Percentiles rank a stretch among this genome's conserved stretches.
Conservation (phyloP, 1,284 basidiomycete genomes). For the Singerocomus rubriflavus region DNA sequence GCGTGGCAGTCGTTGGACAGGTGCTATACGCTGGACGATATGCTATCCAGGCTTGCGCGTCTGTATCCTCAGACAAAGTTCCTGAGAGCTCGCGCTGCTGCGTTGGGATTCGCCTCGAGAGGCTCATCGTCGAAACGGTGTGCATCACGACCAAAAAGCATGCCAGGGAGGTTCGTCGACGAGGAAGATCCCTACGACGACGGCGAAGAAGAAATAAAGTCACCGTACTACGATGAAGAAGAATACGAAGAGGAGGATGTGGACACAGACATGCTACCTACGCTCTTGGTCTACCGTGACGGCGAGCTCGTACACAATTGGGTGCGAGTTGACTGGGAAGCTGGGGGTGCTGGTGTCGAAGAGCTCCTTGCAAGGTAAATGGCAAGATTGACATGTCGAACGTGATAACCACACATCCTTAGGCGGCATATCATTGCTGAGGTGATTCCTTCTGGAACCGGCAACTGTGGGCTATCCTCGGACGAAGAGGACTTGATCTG, state of each 20-base stretch:
- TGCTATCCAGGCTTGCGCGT: constrained; percentile 66
- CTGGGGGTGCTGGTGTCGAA: constrained; percentile 60
- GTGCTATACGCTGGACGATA: constrained; percentile 69
- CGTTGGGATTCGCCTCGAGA: constrained; percentile 70
- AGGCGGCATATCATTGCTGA: constrained; percentile 34
- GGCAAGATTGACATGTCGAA: neutral
- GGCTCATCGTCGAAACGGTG: constrained; percentile 25
- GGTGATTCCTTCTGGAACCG: constrained; percentile 11
- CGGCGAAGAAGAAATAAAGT: constrained; percentile 19
- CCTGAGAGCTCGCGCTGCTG: constrained; percentile 68
- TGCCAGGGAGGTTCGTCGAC: constrained; percentile 32
- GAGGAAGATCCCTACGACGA: constrained; percentile 48
- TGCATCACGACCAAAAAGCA: constrained; percentile 12
- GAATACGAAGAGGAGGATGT: constrained; percentile 45
- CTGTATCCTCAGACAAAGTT: constrained; percentile 74
- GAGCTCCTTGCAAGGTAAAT: constrained; percentile 63
- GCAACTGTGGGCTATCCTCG: constrained; percentile 31
- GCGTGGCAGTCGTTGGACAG: constrained; percentile 61
- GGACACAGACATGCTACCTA: constrained; percentile 80
- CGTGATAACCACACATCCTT: neutral
- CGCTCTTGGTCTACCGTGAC: constrained; percentile 75
- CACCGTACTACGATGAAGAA: constrained; percentile 36
- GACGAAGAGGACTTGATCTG: constrained; percentile 38
- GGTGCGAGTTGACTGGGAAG: constrained; percentile 85
- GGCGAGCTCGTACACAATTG: constrained; percentile 82